Evolutionary conservation across 768 basidiomycete genomes (phyloP).

Genomic region (Pisolithus marmoratus): DNA sequence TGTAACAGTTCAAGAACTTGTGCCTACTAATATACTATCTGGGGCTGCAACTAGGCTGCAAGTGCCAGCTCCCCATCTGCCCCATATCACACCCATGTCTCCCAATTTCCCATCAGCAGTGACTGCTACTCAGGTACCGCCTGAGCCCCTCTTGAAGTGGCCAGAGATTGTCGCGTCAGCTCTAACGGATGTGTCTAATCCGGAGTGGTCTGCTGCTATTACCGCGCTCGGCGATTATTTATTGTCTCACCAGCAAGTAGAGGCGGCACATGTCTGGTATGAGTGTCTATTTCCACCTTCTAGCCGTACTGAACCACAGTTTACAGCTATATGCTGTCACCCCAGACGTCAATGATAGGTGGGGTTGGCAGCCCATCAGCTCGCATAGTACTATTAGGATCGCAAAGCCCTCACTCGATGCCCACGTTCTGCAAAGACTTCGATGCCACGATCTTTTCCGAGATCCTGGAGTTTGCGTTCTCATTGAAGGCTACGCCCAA

Average conservation of each 20-base stretch:
- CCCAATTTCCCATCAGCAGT: conserved; percentile 52
- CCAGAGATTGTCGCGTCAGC: conserved; percentile 82
- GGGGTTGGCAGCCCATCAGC: conserved; percentile 62
- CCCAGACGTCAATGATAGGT: conserved; percentile 69
- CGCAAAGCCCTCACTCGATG: conserved; percentile 46
- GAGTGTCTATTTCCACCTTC: conserved; percentile 19
- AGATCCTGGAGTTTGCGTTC: conserved; percentile 87
- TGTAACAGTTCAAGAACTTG: conserved; percentile 63
- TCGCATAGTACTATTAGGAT: conserved; percentile 71
- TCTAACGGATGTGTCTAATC: conserved; percentile 58
- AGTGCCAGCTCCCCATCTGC: conserved; percentile 26
- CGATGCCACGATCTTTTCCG: conserved; percentile 79
- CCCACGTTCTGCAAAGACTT: conserved; percentile 56
- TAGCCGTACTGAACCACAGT: conserved; percentile 2
- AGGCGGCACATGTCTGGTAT: conserved; percentile 92
- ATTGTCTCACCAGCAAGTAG: conserved; percentile 60
- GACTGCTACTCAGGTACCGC: conserved; percentile 43
- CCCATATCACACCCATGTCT: conserved; percentile 52
- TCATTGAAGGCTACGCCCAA: conserved; percentile 68
- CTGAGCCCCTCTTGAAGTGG: conserved; percentile 71
- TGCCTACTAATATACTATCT: conserved; percentile 52
- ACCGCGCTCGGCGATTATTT: conserved; percentile 84
- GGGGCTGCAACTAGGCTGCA: conserved; percentile 35
- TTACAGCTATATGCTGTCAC: conserved; percentile 77
- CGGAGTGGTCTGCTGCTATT: conserved; percentile 69